Conservation (phyloP, 805 yeast genomes). For the Ogataea nonfermentans region DNA sequence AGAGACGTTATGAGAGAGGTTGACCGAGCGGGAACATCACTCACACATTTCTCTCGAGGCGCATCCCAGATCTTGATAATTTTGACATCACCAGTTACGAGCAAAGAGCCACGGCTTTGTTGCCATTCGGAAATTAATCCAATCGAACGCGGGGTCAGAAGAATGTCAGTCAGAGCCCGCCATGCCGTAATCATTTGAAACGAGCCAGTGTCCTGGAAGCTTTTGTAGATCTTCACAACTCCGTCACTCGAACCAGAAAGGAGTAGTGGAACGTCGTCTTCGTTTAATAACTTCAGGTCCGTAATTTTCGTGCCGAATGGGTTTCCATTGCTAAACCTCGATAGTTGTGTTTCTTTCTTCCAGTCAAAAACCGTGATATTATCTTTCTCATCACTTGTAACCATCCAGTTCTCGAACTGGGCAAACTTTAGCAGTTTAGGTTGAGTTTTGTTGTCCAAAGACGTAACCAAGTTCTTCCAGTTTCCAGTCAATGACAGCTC, state of each 20-base stretch:
- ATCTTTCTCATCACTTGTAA: constrained; percentile 81
- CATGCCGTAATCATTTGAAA: constrained; percentile 78
- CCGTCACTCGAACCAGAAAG: constrained; percentile 94
- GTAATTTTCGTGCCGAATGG: constrained; percentile 88
- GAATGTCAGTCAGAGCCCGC: constrained; percentile 87
- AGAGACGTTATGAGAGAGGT: constrained; percentile 83
- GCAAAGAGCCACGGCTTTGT: constrained; percentile 85
- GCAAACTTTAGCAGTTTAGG: constrained; percentile 79
- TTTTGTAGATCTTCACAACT: constrained; percentile 79
- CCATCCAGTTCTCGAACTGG: constrained; percentile 84
- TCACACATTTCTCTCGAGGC: constrained; percentile 81
- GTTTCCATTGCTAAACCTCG: constrained; percentile 77
- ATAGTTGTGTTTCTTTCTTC: constrained; percentile 55
- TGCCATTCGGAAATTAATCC: constrained; percentile 95
- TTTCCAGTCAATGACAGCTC: constrained; percentile 77
- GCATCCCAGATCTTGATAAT: constrained; percentile 96
- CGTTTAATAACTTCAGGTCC: constrained; percentile 82
- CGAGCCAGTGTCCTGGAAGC: constrained; percentile 56
- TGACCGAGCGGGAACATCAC: constrained; percentile 88
- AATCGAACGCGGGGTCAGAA: constrained; percentile 74
- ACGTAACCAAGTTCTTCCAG: constrained; percentile 66
- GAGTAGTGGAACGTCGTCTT: constrained; percentile 84
- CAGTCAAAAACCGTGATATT: constrained; percentile 87
- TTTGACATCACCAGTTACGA: constrained; percentile 94
- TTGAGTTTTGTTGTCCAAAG: constrained; percentile 71